phyloP scores from a whole-genome alignment of 208 protist species.

The Trypanosoma boissoni region DNA sequence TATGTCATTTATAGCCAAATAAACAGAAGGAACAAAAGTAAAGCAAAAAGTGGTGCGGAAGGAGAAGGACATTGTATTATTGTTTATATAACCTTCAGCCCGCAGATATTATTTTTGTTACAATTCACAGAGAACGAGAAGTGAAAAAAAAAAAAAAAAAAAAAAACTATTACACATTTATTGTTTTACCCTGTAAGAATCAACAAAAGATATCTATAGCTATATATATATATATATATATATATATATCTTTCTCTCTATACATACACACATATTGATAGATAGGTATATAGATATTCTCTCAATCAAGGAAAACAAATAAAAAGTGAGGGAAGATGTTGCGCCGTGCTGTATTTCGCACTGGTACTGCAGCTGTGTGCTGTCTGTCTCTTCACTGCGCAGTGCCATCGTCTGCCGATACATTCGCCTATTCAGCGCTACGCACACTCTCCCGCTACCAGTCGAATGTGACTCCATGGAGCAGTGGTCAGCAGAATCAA shows the following conservation, averaged over 20 bases:
- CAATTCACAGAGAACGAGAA: neutral
- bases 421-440: neutral
- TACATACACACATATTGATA: neutral
- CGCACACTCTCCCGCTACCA: constrained; percentile 24
- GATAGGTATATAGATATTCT: neutral
- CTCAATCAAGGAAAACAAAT: neutral
- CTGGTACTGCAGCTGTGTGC: constrained; percentile 1
- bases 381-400: neutral
- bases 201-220: neutral
- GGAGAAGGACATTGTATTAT: too few species aligned
- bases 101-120: neutral
- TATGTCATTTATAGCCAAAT: too few species aligned
- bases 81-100: too few species aligned
- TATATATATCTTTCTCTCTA: neutral
- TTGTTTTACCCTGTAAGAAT: neutral
- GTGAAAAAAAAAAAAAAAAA: constrained; percentile 1
- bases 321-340: constrained; percentile 25
- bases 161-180: neutral
- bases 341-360: constrained; percentile 17
- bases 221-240: constrained; percentile 1
- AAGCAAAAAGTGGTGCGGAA: too few species aligned
- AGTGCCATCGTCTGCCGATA: neutral
- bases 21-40: too few species aligned
- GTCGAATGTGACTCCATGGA: constrained; percentile 63
- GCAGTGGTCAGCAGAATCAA: neutral